Base-by-base conservation (phyloP, 2,329 filamentous ascomycete species). In the Colletotrichum theobromicola region DNA sequence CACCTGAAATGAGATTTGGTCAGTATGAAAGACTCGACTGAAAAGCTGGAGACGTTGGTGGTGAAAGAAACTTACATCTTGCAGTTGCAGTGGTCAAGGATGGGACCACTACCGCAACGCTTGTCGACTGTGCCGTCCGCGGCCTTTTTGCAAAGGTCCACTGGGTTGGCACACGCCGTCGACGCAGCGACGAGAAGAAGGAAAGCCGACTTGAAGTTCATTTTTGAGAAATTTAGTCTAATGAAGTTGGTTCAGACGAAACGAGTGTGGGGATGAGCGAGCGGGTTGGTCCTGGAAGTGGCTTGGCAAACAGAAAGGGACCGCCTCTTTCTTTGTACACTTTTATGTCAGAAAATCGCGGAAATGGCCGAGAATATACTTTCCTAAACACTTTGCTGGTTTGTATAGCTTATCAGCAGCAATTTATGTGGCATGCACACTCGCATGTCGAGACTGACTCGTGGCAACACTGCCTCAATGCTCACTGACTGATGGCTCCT, bases 321-420 rank as follows among this genome's bases (percentile, higher is more conserved):
- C 21, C 13, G n/a, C n/a, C 24, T n/a, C 42, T 21, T 50, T 50
- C 42, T 21, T 21, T 50, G 24, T 50, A 12, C 1, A 21, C 0
- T 2, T 50, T 21, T 4, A 50, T 50, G 42, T 7, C 42, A 50
- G 1, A n/a, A n/a, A 50, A 21, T 1, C 10, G 42, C 42, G 42
- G 42, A 50, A 50, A 50, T 50, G 42, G n/a, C 42, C 42, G 42
- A 50, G 42, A 50, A 21, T 50, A 50, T 50, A 50, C 42, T 50
- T 50, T 50, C 42, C 13, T 15, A 1, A 50, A 21, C n/a, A 50
- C n/a, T 21, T 50, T 50, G 42, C 42, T 13, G n/a, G n/a, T 24
- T n/a, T 2, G 42, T 21, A 13, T 50, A 50, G 42, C 42, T 50
- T 50, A 50, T 21, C 42, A 21, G 42, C 42, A 50, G 42, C n/a